Conservation (phyloP, 2,329 filamentous ascomycete genomes). For the Byssochlamys sp. region DNA sequence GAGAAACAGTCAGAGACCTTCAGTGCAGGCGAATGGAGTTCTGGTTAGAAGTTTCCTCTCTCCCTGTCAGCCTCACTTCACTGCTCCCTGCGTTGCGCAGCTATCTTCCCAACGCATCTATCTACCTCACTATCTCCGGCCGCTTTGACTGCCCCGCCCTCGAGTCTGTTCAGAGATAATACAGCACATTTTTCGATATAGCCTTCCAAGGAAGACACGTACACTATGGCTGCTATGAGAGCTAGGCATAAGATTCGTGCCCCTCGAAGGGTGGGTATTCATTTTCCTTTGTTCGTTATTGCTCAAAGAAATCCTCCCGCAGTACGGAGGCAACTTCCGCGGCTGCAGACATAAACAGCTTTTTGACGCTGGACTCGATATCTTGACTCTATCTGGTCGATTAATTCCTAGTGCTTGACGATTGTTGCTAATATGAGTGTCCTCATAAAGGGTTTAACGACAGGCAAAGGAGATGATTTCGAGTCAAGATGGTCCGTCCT, state of each 20-base stretch:
- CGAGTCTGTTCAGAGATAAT: background rate
- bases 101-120: background rate
- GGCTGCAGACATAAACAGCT: background rate
- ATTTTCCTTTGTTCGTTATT: background rate
- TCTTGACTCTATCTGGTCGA: background rate
- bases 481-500: slow-evolving; percentile 76
- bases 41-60: background rate
- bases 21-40: background rate
- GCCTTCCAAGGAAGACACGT: background rate
- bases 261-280: slow-evolving; percentile 53
- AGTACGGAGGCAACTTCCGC: background rate
- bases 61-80: no score
- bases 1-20: background rate
- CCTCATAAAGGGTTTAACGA: slow-evolving; percentile 42
- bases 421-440: background rate
- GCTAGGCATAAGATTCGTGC: slow-evolving; percentile 56
- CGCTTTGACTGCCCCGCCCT: slow-evolving; percentile 9
- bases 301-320: background rate
- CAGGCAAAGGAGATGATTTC: slow-evolving; percentile 58
- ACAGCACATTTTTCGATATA: background rate
- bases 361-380: background rate
- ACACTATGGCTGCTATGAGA: slow-evolving; percentile 44
- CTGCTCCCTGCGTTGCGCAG: background rate
- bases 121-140: background rate
- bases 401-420: slow-evolving; percentile 22